phyloP scores from a whole-genome alignment of 2,329 filamentous ascomycete genomes.

The Incumbomyces delicatus region DNA sequence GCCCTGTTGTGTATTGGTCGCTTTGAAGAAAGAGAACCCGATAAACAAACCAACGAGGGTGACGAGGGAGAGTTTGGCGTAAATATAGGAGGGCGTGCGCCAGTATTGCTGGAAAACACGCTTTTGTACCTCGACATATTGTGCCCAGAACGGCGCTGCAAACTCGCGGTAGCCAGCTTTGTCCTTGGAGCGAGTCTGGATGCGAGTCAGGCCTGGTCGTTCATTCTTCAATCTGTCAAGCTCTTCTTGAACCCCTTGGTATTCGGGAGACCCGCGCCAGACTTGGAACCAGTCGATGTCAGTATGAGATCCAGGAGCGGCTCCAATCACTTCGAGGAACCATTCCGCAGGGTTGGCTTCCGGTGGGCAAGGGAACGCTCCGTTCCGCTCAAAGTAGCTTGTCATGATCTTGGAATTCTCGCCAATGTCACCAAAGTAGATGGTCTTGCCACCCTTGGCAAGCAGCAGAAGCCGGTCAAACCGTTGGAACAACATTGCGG shows the following conservation, averaged over 20 bases:
- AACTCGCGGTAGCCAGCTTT: conserved; percentile 63
- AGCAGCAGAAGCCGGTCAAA: conserved; percentile 60
- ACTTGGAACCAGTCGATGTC: conserved; percentile 57
- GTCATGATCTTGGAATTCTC: conserved; percentile 48
- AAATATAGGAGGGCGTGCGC: conserved; percentile 82
- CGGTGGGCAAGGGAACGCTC: conserved; percentile 48
- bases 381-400: conserved; percentile 56
- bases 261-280: conserved; percentile 53
- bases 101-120: conserved; percentile 89
- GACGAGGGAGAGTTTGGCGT: conserved; percentile 66
- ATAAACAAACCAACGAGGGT: conserved; percentile 60
- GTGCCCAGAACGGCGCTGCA: conserved; percentile 60
- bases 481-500: conserved; percentile 84
- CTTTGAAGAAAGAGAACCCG: conserved; percentile 72
- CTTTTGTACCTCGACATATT: conserved; percentile 57
- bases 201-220: conserved; percentile 30
- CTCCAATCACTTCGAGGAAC: conserved; percentile 54
- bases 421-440: conserved; percentile 61
- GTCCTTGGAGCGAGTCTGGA: conserved; percentile 35
- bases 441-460: conserved; percentile 54
- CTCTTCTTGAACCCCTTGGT: conserved; percentile 44
- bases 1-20: conserved; percentile 65
- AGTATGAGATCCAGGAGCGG: conserved; percentile 53
- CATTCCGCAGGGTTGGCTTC: conserved; percentile 67
- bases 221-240: conserved; percentile 47